Percentiles rank a stretch among this genome's conserved stretches.
Conservation (phyloP, 192 early-diverging fungal species). For the Rhizophagus sp. region DNA sequence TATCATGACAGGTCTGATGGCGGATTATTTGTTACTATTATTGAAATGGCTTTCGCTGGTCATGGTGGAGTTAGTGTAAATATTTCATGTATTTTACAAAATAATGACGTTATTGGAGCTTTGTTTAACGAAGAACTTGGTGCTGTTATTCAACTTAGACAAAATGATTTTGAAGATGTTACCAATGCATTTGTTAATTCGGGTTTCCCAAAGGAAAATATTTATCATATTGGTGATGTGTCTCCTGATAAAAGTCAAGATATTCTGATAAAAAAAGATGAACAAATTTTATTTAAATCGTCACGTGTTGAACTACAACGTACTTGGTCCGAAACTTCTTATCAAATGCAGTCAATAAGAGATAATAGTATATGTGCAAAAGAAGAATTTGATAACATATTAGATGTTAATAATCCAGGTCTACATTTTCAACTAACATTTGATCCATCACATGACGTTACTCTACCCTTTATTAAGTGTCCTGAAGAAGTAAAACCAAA, state of each 20-base stretch:
- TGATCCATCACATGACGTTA: slow-evolving; percentile 60
- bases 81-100: slow-evolving; percentile 48
- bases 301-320: slow-evolving; percentile 73
- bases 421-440: slow-evolving; percentile 80
- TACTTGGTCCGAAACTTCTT: slow-evolving; percentile 90
- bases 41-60: slow-evolving; percentile 97
- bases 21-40: slow-evolving; percentile 88
- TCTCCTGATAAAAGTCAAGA: slow-evolving; percentile 45
- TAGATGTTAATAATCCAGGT: slow-evolving; percentile 76
- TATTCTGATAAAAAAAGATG: slow-evolving; percentile 54
- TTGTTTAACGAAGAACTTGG: slow-evolving; percentile 98
- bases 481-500: slow-evolving; percentile 56
- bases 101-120: slow-evolving; percentile 52
- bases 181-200: slow-evolving; percentile 47
- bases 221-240: slow-evolving; percentile 65
- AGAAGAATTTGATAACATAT: slow-evolving; percentile 77
- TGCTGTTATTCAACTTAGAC: slow-evolving; percentile 88
- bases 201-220: slow-evolving; percentile 55
- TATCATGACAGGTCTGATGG: slow-evolving; percentile 99
- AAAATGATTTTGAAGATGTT: slow-evolving; percentile 55
- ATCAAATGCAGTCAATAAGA: slow-evolving; percentile 84
- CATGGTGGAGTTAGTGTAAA: slow-evolving; percentile 82
- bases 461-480: slow-evolving; percentile 36
- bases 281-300: slow-evolving; percentile 51
- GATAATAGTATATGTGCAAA: slow-evolving; percentile 87